These are phyloP conservation scores for Penicillium psychrofluorescens DNA, from an alignment of 495 filamentous ascomycete genomes.

Conservation along the genomic window DNA sequence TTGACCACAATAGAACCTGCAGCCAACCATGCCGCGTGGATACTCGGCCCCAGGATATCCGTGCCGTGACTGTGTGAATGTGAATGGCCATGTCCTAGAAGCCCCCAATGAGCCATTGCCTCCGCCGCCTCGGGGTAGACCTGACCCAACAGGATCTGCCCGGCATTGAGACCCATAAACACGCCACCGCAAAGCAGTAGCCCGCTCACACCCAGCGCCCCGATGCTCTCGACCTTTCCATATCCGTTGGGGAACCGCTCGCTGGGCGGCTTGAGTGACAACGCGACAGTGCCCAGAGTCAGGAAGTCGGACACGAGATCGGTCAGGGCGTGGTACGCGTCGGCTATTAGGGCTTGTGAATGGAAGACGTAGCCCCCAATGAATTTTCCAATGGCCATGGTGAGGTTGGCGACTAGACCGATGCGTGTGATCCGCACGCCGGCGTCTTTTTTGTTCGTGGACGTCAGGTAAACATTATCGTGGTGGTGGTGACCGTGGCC, in stretches of 20 bases:
- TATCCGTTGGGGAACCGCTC: conserved; percentile 81
- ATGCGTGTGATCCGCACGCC: conserved; percentile 92
- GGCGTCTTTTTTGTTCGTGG: conserved; percentile 82
- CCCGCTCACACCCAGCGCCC: conserved; percentile 84
- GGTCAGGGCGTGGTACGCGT: conserved; percentile 90
- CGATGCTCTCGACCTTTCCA: conserved; percentile 95
- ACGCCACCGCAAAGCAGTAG: conserved; percentile 81
- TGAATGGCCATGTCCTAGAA: conserved; percentile 48
- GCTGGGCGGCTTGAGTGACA: conserved; percentile 77
- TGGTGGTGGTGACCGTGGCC: conserved; percentile 66
- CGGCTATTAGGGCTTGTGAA: conserved; percentile 87
- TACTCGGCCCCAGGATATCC: conserved; percentile 61
- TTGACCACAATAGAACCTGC: conserved; percentile 84
- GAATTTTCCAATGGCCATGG: conserved; percentile 90
- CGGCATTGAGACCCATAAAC: conserved; percentile 79
- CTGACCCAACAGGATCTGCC: conserved; percentile 67
- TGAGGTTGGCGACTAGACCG: conserved; percentile 83
- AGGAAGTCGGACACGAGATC: conserved; percentile 92
- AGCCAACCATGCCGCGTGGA: conserved; percentile 95
- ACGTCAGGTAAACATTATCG: conserved; percentile 85
- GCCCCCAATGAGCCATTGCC: conserved; percentile 49
- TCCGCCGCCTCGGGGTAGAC: conserved; percentile 69
- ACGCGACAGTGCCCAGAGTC: conserved; percentile 86
- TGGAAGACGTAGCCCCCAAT: conserved; percentile 89
- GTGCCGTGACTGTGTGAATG: conserved; percentile 57